phyloP scores from a whole-genome alignment of 2,329 filamentous ascomycete genomes.

The Trichoderma semiorbis region DNA sequence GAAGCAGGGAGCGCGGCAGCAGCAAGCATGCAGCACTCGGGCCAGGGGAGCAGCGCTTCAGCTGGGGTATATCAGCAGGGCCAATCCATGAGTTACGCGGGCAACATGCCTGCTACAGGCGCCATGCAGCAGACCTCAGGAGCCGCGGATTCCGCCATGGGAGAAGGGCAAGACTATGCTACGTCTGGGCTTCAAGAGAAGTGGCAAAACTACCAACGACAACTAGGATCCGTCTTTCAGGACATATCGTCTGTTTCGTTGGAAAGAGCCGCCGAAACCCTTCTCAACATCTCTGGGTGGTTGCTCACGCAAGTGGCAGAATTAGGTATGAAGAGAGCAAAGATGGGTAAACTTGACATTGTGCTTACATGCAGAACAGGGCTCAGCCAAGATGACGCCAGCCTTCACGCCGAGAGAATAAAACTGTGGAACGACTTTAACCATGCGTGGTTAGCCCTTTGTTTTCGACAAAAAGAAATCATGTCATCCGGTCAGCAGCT shows the following conservation, averaged over 20 bases:
- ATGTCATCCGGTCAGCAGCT: slow-evolving; percentile 57
- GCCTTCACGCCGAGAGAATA: slow-evolving; percentile 70
- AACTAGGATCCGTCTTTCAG: slow-evolving; percentile 66
- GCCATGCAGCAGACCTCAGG: slow-evolving; percentile 40
- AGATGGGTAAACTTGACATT: neutral
- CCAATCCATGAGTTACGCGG: slow-evolving; percentile 52
- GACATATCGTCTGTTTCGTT: slow-evolving; percentile 57
- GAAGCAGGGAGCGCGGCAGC: slow-evolving; percentile 48
- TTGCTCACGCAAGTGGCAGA: slow-evolving; percentile 53
- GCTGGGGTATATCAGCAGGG: slow-evolving; percentile 64
- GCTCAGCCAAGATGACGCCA: slow-evolving; percentile 77
- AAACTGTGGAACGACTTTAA: slow-evolving; percentile 95
- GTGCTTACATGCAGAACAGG: slow-evolving; percentile 50
- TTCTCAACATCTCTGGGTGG: slow-evolving; percentile 54
- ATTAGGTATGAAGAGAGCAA: slow-evolving; percentile 46
- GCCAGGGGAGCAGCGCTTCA: slow-evolving; percentile 46
- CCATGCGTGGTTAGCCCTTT: slow-evolving; percentile 78
- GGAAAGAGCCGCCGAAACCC: slow-evolving; percentile 49
- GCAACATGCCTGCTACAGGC: slow-evolving; percentile 45
- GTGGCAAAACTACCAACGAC: slow-evolving; percentile 62
- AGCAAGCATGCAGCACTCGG: slow-evolving; percentile 50
- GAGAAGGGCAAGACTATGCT: slow-evolving; percentile 56
- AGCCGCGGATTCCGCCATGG: slow-evolving; percentile 43
- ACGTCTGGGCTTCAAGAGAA: slow-evolving; percentile 61
- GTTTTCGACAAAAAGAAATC: slow-evolving; percentile 80